A percentile compares a stretch with the other conserved stretches of the same genome.
These are phyloP conservation scores for Dovyalis caffra DNA, from an alignment of 345 rosid genomes.

Conservation along the genomic window DNA sequence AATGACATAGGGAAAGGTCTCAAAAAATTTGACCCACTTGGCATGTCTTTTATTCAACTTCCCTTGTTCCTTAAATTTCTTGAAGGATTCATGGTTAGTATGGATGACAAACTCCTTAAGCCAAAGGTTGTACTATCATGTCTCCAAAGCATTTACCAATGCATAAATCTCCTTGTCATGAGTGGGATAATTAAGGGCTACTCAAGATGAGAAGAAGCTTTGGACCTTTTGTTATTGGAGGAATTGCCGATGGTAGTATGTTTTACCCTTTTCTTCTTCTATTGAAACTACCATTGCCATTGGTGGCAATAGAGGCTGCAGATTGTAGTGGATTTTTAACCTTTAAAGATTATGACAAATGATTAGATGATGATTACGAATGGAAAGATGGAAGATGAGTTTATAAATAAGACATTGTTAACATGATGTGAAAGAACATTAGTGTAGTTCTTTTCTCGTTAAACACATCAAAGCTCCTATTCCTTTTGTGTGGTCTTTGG, in stretches of 20 bases:
- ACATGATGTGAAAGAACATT: conserved; percentile 35
- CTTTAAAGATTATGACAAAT: conserved; percentile 25
- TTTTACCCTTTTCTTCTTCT: conserved; percentile 21
- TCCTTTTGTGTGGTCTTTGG: conserved; percentile 63
- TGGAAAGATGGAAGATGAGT: conserved; percentile 32
- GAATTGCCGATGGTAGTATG: conserved; percentile 32
- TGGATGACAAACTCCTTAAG: background rate
- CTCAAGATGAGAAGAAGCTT: conserved; percentile 31
- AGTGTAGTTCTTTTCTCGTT: conserved; percentile 44
- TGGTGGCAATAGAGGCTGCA: background rate
- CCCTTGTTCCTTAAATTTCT: background rate
- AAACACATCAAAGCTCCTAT: conserved; percentile 47
- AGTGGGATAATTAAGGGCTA: no score
- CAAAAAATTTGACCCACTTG: background rate
- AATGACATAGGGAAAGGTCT: background rate
- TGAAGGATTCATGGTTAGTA: background rate
- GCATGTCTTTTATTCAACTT: background rate
- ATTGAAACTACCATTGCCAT: conserved; percentile 14
- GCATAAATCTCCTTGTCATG: background rate
- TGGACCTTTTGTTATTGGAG: conserved; percentile 30
- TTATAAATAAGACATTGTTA: conserved; percentile 27
- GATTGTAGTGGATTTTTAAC: background rate
- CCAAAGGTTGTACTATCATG: background rate
- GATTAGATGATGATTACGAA: conserved; percentile 25
- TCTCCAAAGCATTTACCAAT: background rate